Conservation (phyloP, 2,329 filamentous ascomycete genomes). For the Aspergillus flavus region DNA sequence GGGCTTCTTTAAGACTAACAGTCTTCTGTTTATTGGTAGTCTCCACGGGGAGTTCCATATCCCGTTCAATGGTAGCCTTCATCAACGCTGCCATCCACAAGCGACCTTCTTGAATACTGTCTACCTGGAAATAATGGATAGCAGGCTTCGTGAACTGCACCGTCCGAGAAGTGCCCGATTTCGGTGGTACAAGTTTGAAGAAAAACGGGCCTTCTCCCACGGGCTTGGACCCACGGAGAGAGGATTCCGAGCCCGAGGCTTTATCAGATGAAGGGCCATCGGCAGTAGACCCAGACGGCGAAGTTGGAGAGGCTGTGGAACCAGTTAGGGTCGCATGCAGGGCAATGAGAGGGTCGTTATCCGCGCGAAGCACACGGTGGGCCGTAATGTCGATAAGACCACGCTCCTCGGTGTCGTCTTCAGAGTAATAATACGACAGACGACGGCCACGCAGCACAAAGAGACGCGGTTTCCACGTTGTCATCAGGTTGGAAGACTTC, state of each 20-base stretch:
- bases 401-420: slow-evolving; percentile 88
- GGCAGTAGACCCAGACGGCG: slow-evolving; percentile 44
- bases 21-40: slow-evolving; percentile 97
- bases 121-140: slow-evolving; percentile 96
- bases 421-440: slow-evolving; percentile 93
- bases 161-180: slow-evolving; percentile 80
- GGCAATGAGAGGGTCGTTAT: slow-evolving; percentile 86
- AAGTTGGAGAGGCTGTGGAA: slow-evolving; percentile 70
- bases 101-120: slow-evolving; percentile 82
- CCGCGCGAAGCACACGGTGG: slow-evolving; percentile 91
- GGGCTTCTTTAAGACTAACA: slow-evolving; percentile 86
- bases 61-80: slow-evolving; percentile 97
- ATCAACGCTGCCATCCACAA: slow-evolving; percentile 98
- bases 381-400: slow-evolving; percentile 97
- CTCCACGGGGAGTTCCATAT: slow-evolving; percentile 73
- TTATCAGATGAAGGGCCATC: slow-evolving; percentile 41
- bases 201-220: slow-evolving; percentile 79
- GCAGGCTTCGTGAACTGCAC: slow-evolving; percentile 98
- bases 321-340: slow-evolving; percentile 91
- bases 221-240: slow-evolving; percentile 33
- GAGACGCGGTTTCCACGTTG: slow-evolving; percentile 95
- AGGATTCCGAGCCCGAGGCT: slow-evolving; percentile 33
- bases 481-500: slow-evolving; percentile 93
- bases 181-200: slow-evolving; percentile 94
- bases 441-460: slow-evolving; percentile 91